Percentiles rank a stretch among this genome's conserved stretches.
Conservation (phyloP, 140 eudicot genomes). For the Stevia rebaudiana region DNA sequence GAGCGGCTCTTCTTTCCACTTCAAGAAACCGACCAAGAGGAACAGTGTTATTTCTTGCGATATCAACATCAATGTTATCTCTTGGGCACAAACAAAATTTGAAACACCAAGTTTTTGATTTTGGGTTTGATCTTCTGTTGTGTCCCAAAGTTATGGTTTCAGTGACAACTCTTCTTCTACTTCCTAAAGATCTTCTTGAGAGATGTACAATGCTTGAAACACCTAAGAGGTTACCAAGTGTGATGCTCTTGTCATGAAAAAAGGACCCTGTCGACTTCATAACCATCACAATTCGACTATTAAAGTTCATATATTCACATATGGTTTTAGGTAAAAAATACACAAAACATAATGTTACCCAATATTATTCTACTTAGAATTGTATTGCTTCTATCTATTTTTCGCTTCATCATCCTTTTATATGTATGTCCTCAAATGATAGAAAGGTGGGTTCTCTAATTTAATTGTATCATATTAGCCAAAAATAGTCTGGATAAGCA, state of each 20-base stretch:
- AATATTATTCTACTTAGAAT: too few species aligned
- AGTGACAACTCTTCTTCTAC: conserved; percentile 33
- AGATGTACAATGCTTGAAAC: conserved; percentile 61
- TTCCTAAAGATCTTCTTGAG: conserved; percentile 52
- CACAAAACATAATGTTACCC: too few species aligned
- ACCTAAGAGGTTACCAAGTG: conserved; percentile 71
- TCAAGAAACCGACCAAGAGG: conserved; percentile 73
- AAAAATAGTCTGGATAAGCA: too few species aligned
- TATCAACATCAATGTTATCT: conserved; percentile 55
- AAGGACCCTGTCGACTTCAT: conserved; percentile 76
- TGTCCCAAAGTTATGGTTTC: conserved; percentile 36
- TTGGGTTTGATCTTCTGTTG: conserved; percentile 28
- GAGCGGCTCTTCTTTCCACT: conserved; percentile 60
- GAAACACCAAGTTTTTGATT: conserved; percentile 54
- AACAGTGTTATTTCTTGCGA: conserved; percentile 42
- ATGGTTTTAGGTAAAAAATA: not conserved
- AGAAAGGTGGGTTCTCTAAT: too few species aligned
- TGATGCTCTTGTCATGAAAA: conserved; percentile 68
- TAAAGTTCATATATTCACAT: not conserved
- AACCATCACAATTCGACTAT: conserved; percentile 12
- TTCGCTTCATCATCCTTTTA: too few species aligned
- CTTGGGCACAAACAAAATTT: conserved; percentile 72
- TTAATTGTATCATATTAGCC: too few species aligned
- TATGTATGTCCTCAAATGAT: too few species aligned
- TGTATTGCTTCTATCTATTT: too few species aligned